A percentile compares a stretch with the other conserved stretches of the same genome.
Evolutionary conservation across 768 basidiomycete species (phyloP).

Genomic region (Auriscalpium vulgare): DNA sequence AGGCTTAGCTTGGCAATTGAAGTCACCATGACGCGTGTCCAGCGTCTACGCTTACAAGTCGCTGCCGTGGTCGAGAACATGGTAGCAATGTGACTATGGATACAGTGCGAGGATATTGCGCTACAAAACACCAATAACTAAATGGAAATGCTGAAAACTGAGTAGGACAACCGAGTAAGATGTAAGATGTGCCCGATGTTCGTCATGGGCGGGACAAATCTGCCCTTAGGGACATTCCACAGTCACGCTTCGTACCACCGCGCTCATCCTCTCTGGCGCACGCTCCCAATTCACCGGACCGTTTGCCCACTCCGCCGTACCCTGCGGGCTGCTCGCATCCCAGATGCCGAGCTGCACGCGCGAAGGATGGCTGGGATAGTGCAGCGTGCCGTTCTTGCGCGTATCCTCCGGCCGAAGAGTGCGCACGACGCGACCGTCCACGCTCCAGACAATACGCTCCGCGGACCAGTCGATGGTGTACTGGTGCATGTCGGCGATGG

Average conservation of each 20-base stretch:
- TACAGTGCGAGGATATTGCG: too few relatives aligned
- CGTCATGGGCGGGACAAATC: too few relatives aligned
- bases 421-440: constrained; percentile 28
- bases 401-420: constrained; percentile 25
- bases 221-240: constrained; percentile 27
- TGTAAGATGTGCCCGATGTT: too few relatives aligned
- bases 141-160: too few relatives aligned
- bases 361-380: constrained; percentile 29
- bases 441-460: constrained; percentile 31
- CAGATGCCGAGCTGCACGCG: constrained; percentile 39
- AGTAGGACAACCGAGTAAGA: too few relatives aligned
- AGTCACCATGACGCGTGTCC: too few relatives aligned
- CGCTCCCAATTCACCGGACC: constrained; percentile 35
- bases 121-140: too few relatives aligned
- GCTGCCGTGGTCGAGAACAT: too few relatives aligned
- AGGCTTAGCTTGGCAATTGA: too few relatives aligned
- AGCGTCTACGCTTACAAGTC: too few relatives aligned
- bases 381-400: constrained; percentile 24
- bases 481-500: constrained; percentile 19
- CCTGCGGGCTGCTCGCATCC: constrained; percentile 34
- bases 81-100: too few relatives aligned
- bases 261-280: constrained; percentile 25
- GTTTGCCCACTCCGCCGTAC: constrained; percentile 35
- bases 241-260: constrained; percentile 27
- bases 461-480: constrained; percentile 35